Base-by-base conservation (phyloP, 176 grass and related monocot genomes). In the Olyra latifolia region DNA sequence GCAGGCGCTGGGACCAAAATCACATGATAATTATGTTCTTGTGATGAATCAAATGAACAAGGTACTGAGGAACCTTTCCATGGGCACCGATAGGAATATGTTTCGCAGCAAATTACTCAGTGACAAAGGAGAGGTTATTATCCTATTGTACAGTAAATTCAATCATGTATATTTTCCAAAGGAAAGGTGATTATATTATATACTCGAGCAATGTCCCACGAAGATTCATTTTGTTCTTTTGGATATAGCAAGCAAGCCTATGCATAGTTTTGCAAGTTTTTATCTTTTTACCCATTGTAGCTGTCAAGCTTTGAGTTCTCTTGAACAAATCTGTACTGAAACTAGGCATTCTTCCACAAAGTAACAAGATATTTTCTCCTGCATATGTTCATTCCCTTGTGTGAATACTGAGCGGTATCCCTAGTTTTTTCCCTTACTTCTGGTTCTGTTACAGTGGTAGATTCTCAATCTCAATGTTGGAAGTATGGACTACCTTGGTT, bases 1-100 rank as follows among this genome's bases (percentile, higher is more conserved):
- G 70, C 78, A 89, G 83, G 78, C 82, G 27, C 72, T 32, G 48
- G 53, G 72, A 56, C 56, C 71, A 63, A 75, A 77, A 81, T 20
- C 28, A 41, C 19, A 17, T 3, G 66, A 49, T 76, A 23, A 27
- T 63, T 69, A 24, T 10, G 38, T 65, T 60, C 57, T 66, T 49
- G 14, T 15, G 29, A 44, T 66, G 49, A 39, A 20, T 52, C 30
- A 52, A 4, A 13, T 81, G 48, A 77, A 24, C 25, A 77, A 28
- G 48, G 70, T 77, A 64, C 56, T 4, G 72, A 62, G 2, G 55
- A 72, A 65, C 50, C 47, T 76, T 71, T 53, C 40, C 5, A 40
- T 10, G 35, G 63, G 49, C 28, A 15, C 32, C 22, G 2, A 16
- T 44, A 38, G 44, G 20, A 80, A 39, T 84, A 38, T 80, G 41